Conservation (phyloP, 441 rosid genomes). For the Erodium chrysanthum region DNA sequence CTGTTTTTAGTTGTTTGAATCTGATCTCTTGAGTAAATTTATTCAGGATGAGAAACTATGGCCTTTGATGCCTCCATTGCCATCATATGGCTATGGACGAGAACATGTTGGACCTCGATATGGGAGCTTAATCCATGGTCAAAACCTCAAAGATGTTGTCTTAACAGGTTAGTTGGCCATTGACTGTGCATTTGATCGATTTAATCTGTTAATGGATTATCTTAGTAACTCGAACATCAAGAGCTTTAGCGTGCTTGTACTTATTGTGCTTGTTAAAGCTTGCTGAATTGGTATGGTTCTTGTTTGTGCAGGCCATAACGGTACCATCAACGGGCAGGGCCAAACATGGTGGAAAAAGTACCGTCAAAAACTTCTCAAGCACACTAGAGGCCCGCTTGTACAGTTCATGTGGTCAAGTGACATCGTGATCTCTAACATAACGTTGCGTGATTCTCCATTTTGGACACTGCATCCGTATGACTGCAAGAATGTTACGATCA, state of each 20-base stretch:
- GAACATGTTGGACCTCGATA: conserved; percentile 83
- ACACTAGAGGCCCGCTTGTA: conserved; percentile 89
- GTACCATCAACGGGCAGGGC: conserved; percentile 93
- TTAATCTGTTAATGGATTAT: conserved; percentile 11
- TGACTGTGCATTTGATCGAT: neutral
- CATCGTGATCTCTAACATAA: conserved; percentile 58
- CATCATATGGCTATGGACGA: conserved; percentile 89
- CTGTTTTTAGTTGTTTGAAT: too few species aligned
- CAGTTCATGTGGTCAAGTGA: conserved; percentile 94
- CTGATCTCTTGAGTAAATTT: conserved; percentile 11
- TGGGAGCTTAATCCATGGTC: conserved; percentile 93
- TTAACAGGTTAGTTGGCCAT: conserved; percentile 51
- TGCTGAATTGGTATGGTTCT: neutral
- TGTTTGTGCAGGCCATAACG: conserved; percentile 62
- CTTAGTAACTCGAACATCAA: neutral
- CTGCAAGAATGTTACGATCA: conserved; percentile 73
- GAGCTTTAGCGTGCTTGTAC: neutral
- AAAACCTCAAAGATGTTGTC: conserved; percentile 79
- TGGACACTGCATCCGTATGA: conserved; percentile 96
- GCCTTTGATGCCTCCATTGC: conserved; percentile 86
- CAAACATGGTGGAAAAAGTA: conserved; percentile 88
- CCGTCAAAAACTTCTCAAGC: conserved; percentile 77
- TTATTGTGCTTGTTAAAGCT: conserved; percentile 6
- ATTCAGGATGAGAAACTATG: conserved; percentile 68
- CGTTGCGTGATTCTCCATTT: conserved; percentile 82